Evolutionary conservation across 2,329 filamentous ascomycete species (phyloP).

Genomic region (Curvularia eragrostidis): DNA sequence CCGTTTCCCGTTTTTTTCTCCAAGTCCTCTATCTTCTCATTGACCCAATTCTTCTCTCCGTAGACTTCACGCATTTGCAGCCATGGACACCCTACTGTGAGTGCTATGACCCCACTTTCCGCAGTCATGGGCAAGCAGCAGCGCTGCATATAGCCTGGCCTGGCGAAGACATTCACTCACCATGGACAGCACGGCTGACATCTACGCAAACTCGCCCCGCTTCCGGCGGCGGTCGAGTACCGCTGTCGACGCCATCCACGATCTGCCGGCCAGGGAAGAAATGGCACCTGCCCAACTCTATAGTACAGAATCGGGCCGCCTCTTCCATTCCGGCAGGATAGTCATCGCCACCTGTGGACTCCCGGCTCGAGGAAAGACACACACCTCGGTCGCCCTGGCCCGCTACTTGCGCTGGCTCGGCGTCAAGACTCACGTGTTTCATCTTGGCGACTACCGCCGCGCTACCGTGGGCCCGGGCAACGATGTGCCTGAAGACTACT

Average conservation of each 20-base stretch:
- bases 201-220: conserved; percentile 86
- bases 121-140: conserved; percentile 17
- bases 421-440: conserved; percentile 97
- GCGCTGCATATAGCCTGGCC: neutral
- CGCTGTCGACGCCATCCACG: conserved; percentile 96
- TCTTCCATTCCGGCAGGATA: conserved; percentile 97
- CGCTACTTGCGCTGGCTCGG: conserved; percentile 96
- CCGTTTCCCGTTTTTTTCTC: conserved; percentile 12
- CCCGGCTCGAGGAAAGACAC: conserved; percentile 95
- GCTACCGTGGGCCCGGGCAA: conserved; percentile 84
- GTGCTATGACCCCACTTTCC: conserved; percentile 45
- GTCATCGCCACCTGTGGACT: conserved; percentile 97
- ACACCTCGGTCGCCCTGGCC: conserved; percentile 93
- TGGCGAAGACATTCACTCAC: conserved; percentile 25
- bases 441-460: conserved; percentile 93
- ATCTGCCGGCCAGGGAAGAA: conserved; percentile 80
- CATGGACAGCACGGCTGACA: conserved; percentile 76
- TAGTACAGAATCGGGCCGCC: conserved; percentile 94
- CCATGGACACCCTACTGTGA: conserved; percentile 69
- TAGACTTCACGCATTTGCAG: conserved; percentile 21
- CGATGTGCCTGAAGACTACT: conserved; percentile 94
- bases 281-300: conserved; percentile 96
- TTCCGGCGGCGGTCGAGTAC: conserved; percentile 94
- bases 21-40: conserved; percentile 13
- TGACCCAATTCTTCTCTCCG: conserved; percentile 6